These are phyloP conservation scores for Alnus rubra DNA, from an alignment of 306 rosid genomes.

Conservation along the genomic window DNA sequence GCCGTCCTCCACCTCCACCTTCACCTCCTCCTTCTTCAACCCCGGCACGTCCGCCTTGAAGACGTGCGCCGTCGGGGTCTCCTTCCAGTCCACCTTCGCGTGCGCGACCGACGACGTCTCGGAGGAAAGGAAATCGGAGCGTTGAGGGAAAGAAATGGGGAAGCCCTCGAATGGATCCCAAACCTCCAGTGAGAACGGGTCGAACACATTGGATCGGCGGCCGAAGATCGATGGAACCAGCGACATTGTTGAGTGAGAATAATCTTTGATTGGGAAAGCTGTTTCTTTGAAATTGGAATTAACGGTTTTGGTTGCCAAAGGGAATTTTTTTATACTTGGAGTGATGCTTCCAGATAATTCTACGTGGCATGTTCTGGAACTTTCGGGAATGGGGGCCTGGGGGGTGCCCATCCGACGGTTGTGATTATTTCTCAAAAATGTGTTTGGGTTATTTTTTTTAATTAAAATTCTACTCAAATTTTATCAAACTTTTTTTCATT, in stretches of 20 bases:
- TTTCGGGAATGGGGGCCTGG: background rate
- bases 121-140: background rate
- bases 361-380: background rate
- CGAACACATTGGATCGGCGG: conserved; percentile 21
- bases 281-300: too few species aligned
- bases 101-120: conserved; percentile 23
- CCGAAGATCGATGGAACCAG: conserved; percentile 16
- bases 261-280: background rate
- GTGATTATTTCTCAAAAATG: background rate
- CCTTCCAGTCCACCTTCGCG: conserved; percentile 28
- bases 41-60: conserved; percentile 33
- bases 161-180: conserved; percentile 30
- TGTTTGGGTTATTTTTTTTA: too few species aligned
- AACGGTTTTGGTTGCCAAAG: background rate
- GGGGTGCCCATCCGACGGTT: background rate
- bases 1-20: conserved; percentile 36
- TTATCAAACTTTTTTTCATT: too few species aligned
- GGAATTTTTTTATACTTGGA: background rate
- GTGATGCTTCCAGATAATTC: background rate
- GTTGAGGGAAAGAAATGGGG: background rate
- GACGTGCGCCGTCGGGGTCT: conserved; percentile 33
- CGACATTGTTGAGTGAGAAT: conserved; percentile 1
- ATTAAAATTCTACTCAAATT: too few species aligned
- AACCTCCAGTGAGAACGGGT: conserved; percentile 15
- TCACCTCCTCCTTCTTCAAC: conserved; percentile 36